These are phyloP conservation scores for Phytophthora ramorum DNA, from an alignment of 352 stramenopile genomes.

Conservation along the genomic window DNA sequence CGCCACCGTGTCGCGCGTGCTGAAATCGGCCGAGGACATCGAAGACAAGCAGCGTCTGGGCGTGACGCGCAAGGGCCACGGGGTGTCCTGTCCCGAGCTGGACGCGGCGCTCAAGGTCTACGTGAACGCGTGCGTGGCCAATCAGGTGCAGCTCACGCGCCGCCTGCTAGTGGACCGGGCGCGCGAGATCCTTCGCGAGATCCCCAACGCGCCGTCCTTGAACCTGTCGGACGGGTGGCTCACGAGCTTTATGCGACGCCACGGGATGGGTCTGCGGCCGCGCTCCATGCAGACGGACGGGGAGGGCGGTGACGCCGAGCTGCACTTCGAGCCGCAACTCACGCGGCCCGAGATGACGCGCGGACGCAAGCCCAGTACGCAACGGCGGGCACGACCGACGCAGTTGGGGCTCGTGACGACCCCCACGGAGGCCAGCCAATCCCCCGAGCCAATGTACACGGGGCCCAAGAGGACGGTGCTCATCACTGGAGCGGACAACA, in stretches of 20 bases:
- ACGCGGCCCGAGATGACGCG: slow-evolving; percentile 1
- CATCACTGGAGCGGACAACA: slow-evolving; percentile 51
- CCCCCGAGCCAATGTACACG: slow-evolving; percentile 20
- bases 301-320: slow-evolving; percentile 24
- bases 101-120: slow-evolving; percentile 27
- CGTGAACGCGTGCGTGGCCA: slow-evolving; percentile 23
- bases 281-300: slow-evolving; percentile 34
- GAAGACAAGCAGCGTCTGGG: slow-evolving; percentile 37
- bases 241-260: slow-evolving; percentile 41
- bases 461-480: slow-evolving; percentile 47
- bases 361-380: slow-evolving; percentile 7
- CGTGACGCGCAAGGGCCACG: slow-evolving; percentile 37
- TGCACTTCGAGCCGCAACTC: slow-evolving; percentile 11
- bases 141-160: slow-evolving; percentile 33
- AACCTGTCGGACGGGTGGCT: slow-evolving; percentile 42
- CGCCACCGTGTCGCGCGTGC: slow-evolving; percentile 34
- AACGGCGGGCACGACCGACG: slow-evolving; percentile 13
- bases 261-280: slow-evolving; percentile 30
- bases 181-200: slow-evolving; percentile 29
- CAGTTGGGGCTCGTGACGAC: slow-evolving; percentile 23
- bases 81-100: slow-evolving; percentile 32
- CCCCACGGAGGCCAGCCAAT: background rate
- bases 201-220: slow-evolving; percentile 28
- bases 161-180: slow-evolving; percentile 26
- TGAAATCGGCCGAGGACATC: slow-evolving; percentile 36